Conservation (phyloP, 75 land plant species). For the Pinus albicaulis region DNA sequence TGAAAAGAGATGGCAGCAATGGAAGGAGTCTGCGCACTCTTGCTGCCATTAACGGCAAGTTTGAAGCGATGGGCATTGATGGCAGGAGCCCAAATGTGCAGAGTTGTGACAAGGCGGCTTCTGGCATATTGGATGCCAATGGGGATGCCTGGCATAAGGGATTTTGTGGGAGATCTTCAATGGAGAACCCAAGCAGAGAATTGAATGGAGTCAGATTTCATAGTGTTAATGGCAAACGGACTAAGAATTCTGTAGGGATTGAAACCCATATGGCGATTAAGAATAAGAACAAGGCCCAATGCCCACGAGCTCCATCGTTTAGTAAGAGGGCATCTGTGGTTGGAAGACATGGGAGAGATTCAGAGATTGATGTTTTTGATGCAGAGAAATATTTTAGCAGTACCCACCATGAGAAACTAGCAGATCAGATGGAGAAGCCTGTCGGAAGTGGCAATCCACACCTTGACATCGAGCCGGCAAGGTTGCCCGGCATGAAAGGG, state of each 20-base stretch:
- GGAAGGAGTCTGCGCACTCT: not conserved
- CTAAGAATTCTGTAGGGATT: not conserved
- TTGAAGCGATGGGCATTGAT: constrained; percentile 1
- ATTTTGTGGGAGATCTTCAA: not conserved
- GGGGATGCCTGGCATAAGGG: not conserved
- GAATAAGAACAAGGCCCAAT: not conserved
- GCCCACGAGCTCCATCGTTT: not conserved
- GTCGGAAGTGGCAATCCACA: not conserved
- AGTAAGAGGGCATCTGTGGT: not conserved
- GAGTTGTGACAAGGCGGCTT: not conserved
- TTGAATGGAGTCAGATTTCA: not conserved
- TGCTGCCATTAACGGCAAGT: constrained; percentile 1
- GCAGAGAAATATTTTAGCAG: constrained; percentile 9
- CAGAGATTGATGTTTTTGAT: constrained; percentile 5
- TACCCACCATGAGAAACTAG: not conserved
- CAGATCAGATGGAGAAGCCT: not conserved
- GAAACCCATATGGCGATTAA: not conserved
- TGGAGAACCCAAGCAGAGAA: not conserved
- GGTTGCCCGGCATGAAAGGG: too few species aligned
- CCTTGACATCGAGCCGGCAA: not conserved
- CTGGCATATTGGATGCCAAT: not conserved
- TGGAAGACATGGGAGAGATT: constrained; percentile 3
- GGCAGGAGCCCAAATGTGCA: not conserved
- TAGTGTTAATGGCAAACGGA: not conserved
- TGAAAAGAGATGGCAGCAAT: not conserved